phyloP scores from a whole-genome alignment of 352 stramenopile species.

The Phytopythium kandeliae region DNA sequence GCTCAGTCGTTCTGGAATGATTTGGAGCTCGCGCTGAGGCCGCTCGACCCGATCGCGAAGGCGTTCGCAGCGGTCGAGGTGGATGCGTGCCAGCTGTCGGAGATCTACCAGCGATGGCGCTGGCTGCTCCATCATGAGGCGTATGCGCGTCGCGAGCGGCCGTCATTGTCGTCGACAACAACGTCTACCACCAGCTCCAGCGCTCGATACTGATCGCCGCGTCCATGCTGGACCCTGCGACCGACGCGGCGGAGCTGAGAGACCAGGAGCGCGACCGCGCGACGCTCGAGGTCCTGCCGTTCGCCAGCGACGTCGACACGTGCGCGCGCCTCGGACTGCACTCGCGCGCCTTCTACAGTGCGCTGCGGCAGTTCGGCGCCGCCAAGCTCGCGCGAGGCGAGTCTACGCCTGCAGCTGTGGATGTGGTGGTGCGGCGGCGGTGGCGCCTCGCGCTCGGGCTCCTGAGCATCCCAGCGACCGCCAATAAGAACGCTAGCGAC shows the following conservation, averaged over 20 bases:
- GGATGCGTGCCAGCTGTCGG: not conserved
- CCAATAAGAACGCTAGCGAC: not conserved
- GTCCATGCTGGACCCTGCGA: not conserved
- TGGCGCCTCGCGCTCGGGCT: not conserved
- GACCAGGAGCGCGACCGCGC: not conserved
- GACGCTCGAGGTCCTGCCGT: not conserved
- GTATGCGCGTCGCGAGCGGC: not conserved
- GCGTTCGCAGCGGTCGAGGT: not conserved
- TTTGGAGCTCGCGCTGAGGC: not conserved
- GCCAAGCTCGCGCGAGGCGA: not conserved
- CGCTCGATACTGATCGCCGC: not conserved
- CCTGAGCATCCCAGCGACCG: not conserved
- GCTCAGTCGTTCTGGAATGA: not conserved
- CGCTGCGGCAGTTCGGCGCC: not conserved
- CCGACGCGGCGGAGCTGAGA: not conserved
- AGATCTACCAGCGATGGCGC: not conserved
- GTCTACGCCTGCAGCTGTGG: not conserved
- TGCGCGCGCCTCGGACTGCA: not conserved
- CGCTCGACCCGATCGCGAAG: not conserved
- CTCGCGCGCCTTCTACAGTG: not conserved
- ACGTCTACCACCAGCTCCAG: not conserved
- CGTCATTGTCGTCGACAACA: not conserved
- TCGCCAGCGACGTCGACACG: not conserved
- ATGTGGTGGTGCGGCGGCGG: not conserved
- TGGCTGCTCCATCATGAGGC: not conserved